Conservation (phyloP, 78 protist genomes). For the Dictyostelium brefeldianum region DNA sequence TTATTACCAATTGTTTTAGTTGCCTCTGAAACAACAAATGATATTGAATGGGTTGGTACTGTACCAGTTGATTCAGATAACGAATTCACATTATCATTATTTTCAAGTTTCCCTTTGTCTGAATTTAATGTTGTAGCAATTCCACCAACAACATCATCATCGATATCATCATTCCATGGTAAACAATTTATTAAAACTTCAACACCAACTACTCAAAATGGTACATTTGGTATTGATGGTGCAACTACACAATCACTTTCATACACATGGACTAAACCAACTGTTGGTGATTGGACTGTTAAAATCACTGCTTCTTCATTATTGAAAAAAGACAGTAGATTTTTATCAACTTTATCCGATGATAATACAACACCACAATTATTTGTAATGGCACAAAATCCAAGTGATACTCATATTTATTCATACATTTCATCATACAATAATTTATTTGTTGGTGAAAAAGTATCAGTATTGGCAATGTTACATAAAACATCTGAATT, state of each 20-base stretch:
- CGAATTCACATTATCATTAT: slow-evolving; percentile 41
- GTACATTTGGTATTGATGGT: slow-evolving; percentile 73
- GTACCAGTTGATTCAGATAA: slow-evolving; percentile 56
- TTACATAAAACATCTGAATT: slow-evolving; percentile 4
- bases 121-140: slow-evolving; percentile 23
- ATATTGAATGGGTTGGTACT: slow-evolving; percentile 46
- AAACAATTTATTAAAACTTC: background rate
- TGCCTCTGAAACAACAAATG: slow-evolving; percentile 6
- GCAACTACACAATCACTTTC: slow-evolving; percentile 21
- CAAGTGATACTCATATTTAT: slow-evolving; percentile 56
- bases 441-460: slow-evolving; percentile 42
- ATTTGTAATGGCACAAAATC: slow-evolving; percentile 38
- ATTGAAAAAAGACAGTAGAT: background rate
- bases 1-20: slow-evolving; percentile 1
- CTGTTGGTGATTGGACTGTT: slow-evolving; percentile 68
- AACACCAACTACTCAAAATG: slow-evolving; percentile 17
- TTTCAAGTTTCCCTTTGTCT: slow-evolving; percentile 10
- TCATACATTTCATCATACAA: slow-evolving; percentile 56
- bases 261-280: slow-evolving; percentile 28
- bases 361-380: background rate
- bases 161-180: background rate
- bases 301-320: slow-evolving; percentile 29
- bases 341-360: no score
- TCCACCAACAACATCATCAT: slow-evolving; percentile 18
- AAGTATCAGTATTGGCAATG: slow-evolving; percentile 63